These are phyloP conservation scores for Pterocarpus macrocarpus DNA, from an alignment of 306 rosid species.

Conservation along the genomic window DNA sequence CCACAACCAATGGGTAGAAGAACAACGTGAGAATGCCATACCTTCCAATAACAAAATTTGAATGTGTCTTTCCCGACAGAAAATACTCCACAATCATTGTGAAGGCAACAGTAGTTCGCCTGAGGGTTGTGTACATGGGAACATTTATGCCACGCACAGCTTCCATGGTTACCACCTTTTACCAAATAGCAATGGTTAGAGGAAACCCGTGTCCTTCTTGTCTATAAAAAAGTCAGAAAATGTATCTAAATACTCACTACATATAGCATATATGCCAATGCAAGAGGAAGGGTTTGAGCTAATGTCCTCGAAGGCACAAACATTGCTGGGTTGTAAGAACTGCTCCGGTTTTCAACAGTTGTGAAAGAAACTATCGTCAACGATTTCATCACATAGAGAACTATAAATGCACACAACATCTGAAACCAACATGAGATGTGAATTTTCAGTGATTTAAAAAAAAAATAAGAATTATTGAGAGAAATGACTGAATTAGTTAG, in stretches of 20 bases:
- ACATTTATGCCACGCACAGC: conserved; percentile 75
- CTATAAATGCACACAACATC: conserved; percentile 57
- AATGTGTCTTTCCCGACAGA: conserved; percentile 63
- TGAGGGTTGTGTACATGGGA: conserved; percentile 83
- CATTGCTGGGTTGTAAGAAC: conserved; percentile 51
- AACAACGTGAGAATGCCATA: conserved; percentile 33
- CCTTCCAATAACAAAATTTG: conserved; percentile 69
- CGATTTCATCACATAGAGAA: conserved; percentile 66
- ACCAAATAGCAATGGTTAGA: conserved; percentile 41
- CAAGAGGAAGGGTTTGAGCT: conserved; percentile 69
- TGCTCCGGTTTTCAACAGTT: conserved; percentile 49
- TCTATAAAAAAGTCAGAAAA: neutral
- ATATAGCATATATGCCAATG: conserved; percentile 66
- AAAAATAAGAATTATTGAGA: too few species aligned
- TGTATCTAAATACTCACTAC: conserved; percentile 58
- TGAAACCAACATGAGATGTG: conserved; percentile 48
- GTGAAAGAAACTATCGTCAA: conserved; percentile 72
- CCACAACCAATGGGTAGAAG: neutral
- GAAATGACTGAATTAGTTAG: neutral
- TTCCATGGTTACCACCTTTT: conserved; percentile 77
- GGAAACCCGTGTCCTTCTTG: neutral
- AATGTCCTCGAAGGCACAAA: conserved; percentile 60
- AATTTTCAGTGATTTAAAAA: conserved; percentile 10
- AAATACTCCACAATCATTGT: conserved; percentile 76
- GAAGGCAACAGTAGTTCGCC: conserved; percentile 75